Evolutionary conservation across 495 filamentous ascomycete genomes (phyloP), one percentile per base, ranked within the genome.

Genomic region (Penicillium cosmopolitanum): DNA sequence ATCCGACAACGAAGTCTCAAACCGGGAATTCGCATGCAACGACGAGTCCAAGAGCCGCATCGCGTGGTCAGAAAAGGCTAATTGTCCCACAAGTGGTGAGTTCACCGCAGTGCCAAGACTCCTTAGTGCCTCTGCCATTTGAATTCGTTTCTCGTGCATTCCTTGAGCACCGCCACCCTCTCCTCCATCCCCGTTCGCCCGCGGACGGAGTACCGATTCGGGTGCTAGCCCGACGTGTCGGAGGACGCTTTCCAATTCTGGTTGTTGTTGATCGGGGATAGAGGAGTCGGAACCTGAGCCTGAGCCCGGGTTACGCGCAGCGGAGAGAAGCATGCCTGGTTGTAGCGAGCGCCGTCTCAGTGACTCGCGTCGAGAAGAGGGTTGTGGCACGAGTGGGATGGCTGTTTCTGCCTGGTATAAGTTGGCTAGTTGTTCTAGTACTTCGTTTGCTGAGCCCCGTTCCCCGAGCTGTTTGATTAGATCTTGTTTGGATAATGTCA

Each of bases 211-310:
- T 0, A 74, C 62, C 5, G 70, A 70, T 59, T 74, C 73, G 6
- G 63, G 60, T 9, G 71, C 65, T 18, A 80, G 43, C 1, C 76
- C 78, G 12, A 76, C 59, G 15, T 75, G 77, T 28, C 77, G 76
- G 50, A 79, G 55, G 15, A 79, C 56, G 34, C 62, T 71, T 43
- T 74, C 72, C 4, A 80, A 57, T 28, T 63, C 64, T 12, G 71
- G 71, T 36, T 68, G 68, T 31, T 2, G 28, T 36, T 68, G 68
- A 25, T 73, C 66, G 2, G 60, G 58, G 9, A 59, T 38, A 8
- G 63, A 42, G 9, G 40, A 40, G 15, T 3, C 23, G 3, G 23
- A 4, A 23, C 23, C 23, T 23, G 23, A 23, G 3, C 23, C 23
- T 23, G 23, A 23, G 3, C 36, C 33, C 13, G 52, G 56, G 25